Conservation (phyloP, 768 basidiomycete species). For the Rhodotorula toruloides region DNA sequence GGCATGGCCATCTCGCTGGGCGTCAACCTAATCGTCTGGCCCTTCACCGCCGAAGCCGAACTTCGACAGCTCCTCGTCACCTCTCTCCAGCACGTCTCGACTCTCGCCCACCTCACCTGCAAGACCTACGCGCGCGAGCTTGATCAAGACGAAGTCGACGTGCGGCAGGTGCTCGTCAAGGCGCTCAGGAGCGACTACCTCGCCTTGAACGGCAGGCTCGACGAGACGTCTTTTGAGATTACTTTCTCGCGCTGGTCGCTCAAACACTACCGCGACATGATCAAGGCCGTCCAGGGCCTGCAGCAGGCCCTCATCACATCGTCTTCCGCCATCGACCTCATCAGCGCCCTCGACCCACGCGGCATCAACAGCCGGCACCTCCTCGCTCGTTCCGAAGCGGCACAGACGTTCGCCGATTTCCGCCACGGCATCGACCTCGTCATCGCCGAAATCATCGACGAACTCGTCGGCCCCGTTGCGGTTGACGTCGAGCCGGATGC, state of each 20-base stretch:
- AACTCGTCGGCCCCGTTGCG: conserved; percentile 7
- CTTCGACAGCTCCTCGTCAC: conserved; percentile 41
- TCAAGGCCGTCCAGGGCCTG: conserved; percentile 22
- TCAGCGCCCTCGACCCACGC: conserved; percentile 33
- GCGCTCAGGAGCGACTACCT: conserved; percentile 34
- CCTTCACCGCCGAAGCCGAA: conserved; percentile 41
- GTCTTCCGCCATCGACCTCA: conserved; percentile 32
- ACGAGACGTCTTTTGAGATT: conserved; percentile 29
- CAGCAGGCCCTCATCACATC: conserved; percentile 38
- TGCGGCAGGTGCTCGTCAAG: conserved; percentile 32
- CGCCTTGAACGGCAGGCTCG: conserved; percentile 22
- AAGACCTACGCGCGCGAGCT: conserved; percentile 30
- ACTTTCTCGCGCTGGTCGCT: conserved; percentile 21
- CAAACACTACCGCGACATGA: conserved; percentile 23
- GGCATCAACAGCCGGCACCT: conserved; percentile 34
- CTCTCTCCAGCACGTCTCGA: conserved; percentile 32
- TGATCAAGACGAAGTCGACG: conserved; percentile 29
- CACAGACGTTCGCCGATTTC: conserved; percentile 54
- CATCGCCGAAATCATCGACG: conserved; percentile 75
- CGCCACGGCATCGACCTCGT: conserved; percentile 93
- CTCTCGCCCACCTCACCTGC: conserved; percentile 30
- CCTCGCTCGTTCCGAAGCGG: conserved; percentile 68
- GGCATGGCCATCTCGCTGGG: conserved; percentile 42
- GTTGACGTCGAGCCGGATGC: background rate
- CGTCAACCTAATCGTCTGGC: conserved; percentile 44